phyloP scores from a whole-genome alignment of 2,329 filamentous ascomycete species.

The Microsporum ferrugineum region DNA sequence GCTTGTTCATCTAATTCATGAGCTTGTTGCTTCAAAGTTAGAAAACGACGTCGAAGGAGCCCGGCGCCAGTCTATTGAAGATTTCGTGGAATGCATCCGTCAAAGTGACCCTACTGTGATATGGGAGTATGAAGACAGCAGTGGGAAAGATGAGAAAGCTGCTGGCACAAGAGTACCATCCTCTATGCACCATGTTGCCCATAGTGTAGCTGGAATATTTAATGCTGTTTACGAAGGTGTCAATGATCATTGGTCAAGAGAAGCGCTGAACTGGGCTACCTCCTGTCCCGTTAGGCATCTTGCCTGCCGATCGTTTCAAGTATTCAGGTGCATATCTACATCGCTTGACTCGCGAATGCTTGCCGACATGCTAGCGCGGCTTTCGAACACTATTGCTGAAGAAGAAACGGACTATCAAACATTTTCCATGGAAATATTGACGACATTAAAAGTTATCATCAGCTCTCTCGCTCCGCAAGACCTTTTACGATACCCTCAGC shows the following conservation, averaged over 20 bases:
- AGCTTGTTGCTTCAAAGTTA: conserved; percentile 70
- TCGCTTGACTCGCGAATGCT: conserved; percentile 88
- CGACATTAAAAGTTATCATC: conserved; percentile 84
- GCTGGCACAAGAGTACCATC: conserved; percentile 69
- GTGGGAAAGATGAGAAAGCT: conserved; percentile 60
- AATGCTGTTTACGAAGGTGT: conserved; percentile 72
- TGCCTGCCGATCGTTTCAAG: conserved; percentile 92
- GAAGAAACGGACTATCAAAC: conserved; percentile 90
- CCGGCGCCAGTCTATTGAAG: conserved; percentile 66
- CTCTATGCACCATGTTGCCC: conserved; percentile 75
- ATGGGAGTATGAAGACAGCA: conserved; percentile 91
- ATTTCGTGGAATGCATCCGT: conserved; percentile 76
- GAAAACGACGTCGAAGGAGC: conserved; percentile 59
- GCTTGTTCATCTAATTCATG: conserved; percentile 94
- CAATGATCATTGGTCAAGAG: conserved; percentile 79
- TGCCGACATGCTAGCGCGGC: conserved; percentile 84
- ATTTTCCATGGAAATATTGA: conserved; percentile 95
- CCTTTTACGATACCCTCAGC: conserved; percentile 77
- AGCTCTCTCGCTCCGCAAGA: conserved; percentile 67
- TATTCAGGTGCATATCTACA: conserved; percentile 87
- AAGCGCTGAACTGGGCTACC: conserved; percentile 89
- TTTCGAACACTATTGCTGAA: conserved; percentile 95
- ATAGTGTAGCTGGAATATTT: conserved; percentile 74
- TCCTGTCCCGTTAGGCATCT: conserved; percentile 91
- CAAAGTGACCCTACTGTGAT: conserved; percentile 73